Evolutionary conservation across 805 yeast genomes (phyloP).

Genomic region (Schwanniomyces polymorphus): DNA sequence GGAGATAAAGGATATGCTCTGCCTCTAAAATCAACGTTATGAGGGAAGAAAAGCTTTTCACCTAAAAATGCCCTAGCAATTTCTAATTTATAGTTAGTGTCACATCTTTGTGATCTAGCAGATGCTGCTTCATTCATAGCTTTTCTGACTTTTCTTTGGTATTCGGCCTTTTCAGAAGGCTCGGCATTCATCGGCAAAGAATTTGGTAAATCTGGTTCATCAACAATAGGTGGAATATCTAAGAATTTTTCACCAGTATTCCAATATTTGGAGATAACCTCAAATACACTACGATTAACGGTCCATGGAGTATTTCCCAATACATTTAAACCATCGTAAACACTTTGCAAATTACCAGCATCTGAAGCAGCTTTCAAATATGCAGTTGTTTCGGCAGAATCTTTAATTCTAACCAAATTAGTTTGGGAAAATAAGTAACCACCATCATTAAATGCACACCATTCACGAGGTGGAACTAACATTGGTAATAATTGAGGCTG

Average conservation of each 20-base stretch:
- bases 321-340: slow-evolving; percentile 81
- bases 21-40: slow-evolving; percentile 79
- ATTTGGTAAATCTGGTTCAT: slow-evolving; percentile 45
- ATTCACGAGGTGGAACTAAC: slow-evolving; percentile 86
- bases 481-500: slow-evolving; percentile 91
- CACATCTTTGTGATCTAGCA: slow-evolving; percentile 87
- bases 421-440: slow-evolving; percentile 74
- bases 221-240: slow-evolving; percentile 61
- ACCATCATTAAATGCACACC: slow-evolving; percentile 82
- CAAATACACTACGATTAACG: slow-evolving; percentile 69
- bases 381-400: slow-evolving; percentile 86
- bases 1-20: slow-evolving; percentile 83
- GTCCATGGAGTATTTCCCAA: slow-evolving; percentile 93
- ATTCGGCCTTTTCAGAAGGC: slow-evolving; percentile 67
- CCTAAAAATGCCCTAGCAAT: slow-evolving; percentile 90
- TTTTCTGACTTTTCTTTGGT: slow-evolving; percentile 62
- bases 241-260: slow-evolving; percentile 74
- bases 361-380: slow-evolving; percentile 84
- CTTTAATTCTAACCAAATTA: slow-evolving; percentile 71
- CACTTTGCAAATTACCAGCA: slow-evolving; percentile 59
- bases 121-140: slow-evolving; percentile 61
- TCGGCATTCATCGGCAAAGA: slow-evolving; percentile 67
- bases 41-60: slow-evolving; percentile 75
- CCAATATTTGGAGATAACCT: slow-evolving; percentile 78
- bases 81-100: slow-evolving; percentile 88